Base-by-base conservation (phyloP, 768 basidiomycete species). In the Exsudoporus frostii region DNA sequence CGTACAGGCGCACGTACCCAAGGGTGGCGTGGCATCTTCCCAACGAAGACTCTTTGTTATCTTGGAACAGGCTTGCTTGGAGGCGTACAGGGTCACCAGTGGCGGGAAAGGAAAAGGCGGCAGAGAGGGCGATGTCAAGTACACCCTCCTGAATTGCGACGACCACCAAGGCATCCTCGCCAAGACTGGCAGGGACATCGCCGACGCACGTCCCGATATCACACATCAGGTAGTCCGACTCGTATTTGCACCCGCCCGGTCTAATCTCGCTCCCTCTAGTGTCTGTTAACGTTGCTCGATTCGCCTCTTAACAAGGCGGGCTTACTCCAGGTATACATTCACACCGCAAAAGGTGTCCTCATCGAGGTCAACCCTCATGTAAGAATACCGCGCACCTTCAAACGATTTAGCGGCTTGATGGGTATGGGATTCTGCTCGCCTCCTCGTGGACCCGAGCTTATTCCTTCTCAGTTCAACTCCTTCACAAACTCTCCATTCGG, bases 291-390 rank as follows among this genome's bases (percentile, higher is more conserved):
- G 0, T 79, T 99, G 7, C 82, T 99, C 52, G 97, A 99, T 74
- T 98, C 96, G 19, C 97, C 97, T 1, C 75, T 99, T 41, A 99
- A 99, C 80, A 98, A 98, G 73, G 91, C 96, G 8, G 97, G 97
- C 10, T 73, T 92, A 25, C 82, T 98, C 11, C 97, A 98, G 71
- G 94, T 99, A 17, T 99, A 96, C 74, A 95, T 99, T 55, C 95
- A 98, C 75, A 98, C 97, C 15, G 90, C 93, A 17, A 92, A 90
- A 64, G 94, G 94, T 36, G 90, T 94, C 13, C 81, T 99, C 42
- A 98, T 99, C 67, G 96, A 99, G 73, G 93, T 98, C 61, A 98
- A 99, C 71, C 97, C 97, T 3, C 89, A 92, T 72, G 94, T 98
- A 11, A 83, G 97, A 51, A 99, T 99, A 64, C 97, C 97, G 11